Evolutionary conservation across 176 grass and related monocot species (phyloP).

Genomic region (Ensete ventricosum): DNA sequence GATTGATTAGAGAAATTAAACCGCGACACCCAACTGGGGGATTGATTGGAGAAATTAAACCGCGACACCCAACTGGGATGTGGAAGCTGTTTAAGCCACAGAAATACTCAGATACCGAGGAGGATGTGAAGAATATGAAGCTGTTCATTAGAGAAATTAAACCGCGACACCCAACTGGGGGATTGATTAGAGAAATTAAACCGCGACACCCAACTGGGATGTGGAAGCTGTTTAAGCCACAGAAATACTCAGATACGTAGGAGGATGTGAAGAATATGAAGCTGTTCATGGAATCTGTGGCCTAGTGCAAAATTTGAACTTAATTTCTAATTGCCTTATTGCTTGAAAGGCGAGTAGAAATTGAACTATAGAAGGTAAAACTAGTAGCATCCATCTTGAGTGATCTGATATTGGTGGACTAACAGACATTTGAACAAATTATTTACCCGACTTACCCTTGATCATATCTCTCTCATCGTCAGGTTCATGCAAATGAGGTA

Average conservation of each 20-base stretch:
- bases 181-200: conserved; percentile 20
- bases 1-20: no score
- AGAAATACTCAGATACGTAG: conserved; percentile 24
- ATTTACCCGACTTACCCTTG: no score
- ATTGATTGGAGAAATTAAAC: no score
- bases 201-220: conserved; percentile 31
- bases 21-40: no score
- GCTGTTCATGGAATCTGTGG: conserved; percentile 38
- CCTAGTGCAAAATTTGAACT: background rate
- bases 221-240: conserved; percentile 76
- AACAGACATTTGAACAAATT: background rate
- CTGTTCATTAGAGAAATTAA: conserved; percentile 1
- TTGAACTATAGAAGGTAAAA: background rate
- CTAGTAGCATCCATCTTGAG: background rate
- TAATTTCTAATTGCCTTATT: background rate
- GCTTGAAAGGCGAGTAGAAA: background rate
- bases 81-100: no score
- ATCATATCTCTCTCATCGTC: no score
- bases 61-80: no score
- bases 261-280: conserved; percentile 68
- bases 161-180: conserved; percentile 14
- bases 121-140: no score
- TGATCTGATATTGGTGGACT: background rate
- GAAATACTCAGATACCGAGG: no score
- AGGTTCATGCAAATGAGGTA: no score